Base-by-base conservation (phyloP, 1,139 yeast species). In the Torulaspora globosa region DNA sequence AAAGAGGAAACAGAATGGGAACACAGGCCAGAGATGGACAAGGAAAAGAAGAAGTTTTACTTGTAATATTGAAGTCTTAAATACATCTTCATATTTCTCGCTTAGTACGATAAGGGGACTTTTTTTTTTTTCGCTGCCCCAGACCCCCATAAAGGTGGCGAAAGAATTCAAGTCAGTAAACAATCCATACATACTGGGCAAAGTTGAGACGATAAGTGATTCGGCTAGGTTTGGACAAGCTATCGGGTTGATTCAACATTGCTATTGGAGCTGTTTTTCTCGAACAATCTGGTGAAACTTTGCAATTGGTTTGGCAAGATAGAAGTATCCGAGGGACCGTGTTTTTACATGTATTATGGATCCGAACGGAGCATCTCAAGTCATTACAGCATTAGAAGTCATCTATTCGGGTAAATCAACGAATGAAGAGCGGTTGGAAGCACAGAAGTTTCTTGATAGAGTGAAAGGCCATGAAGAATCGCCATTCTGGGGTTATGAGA, bases 1-100 rank as follows among this genome's bases (percentile, higher is more conserved):
- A 82, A 82, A 62, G 95, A 88, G 54, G 97, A 92, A 59, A 75
- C 87, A 26, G 96, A 88, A 61, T 92, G 97, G 97, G 97, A 92
- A 68, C 95, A 89, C 70, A 80, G 87, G 57, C 84, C 97, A 11
- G 95, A 86, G 56, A 90, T 92, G 97, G 97, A 92, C 68, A 82
- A 84, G 62, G 97, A 92, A 65, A 92, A 89, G 80, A 82, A 82
- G 70, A 88, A 87, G 78, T 92, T 92, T 65, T 84, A 88, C 65
- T 71, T 90, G 57, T 90, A 31, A 31, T 31, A 5, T 31, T 9
- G 8, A 6, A 31, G 34, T 31, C 34, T 31, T 31, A 72, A 69
- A 11, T 16, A 28, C 9, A 37, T 15, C 3, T 9, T 18, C n/a
- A 12, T 31, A 8, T 8, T n/a, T 3, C 24, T 46, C 46, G 33